These are phyloP conservation scores for Spatholobus suberectus DNA, from an alignment of 306 rosid genomes.

Conservation along the genomic window DNA sequence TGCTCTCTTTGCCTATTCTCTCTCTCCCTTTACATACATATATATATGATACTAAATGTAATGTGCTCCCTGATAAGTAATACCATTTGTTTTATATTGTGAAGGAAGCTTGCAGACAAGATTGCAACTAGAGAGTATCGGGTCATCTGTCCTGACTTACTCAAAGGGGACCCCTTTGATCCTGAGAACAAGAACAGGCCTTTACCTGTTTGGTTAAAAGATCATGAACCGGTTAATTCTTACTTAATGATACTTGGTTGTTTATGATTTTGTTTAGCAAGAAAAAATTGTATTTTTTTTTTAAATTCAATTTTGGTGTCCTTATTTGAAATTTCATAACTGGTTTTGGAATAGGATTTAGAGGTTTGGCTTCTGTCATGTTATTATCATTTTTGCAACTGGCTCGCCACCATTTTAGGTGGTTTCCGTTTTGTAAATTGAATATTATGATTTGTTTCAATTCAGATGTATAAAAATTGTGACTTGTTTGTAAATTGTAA, in stretches of 20 bases:
- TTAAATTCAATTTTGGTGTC: not conserved
- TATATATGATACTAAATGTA: not conserved
- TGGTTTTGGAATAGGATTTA: not conserved
- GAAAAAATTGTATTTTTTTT: not conserved
- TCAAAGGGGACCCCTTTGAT: slow-evolving; percentile 61
- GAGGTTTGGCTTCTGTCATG: not conserved
- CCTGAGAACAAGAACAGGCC: slow-evolving; percentile 50
- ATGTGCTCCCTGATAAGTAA: not conserved
- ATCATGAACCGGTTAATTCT: slow-evolving; percentile 59
- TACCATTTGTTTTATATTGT: slow-evolving; percentile 14
- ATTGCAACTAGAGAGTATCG: slow-evolving; percentile 67
- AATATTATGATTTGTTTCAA: not conserved
- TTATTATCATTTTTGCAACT: not conserved
- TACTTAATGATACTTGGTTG: not conserved
- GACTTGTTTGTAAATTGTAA: not conserved
- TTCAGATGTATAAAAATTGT: not conserved
- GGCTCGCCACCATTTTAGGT: not conserved
- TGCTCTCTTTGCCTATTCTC: not conserved
- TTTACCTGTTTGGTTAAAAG: slow-evolving; percentile 57
- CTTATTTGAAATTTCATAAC: not conserved
- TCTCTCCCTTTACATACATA: too few relatives aligned
- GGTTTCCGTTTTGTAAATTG: slow-evolving; percentile 17
- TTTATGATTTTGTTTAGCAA: not conserved
- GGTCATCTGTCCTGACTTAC: slow-evolving; percentile 70
- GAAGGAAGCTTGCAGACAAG: slow-evolving; percentile 78